These are phyloP conservation scores for Candida sanyiensis DNA, from an alignment of 805 yeast species.

Conservation along the genomic window DNA sequence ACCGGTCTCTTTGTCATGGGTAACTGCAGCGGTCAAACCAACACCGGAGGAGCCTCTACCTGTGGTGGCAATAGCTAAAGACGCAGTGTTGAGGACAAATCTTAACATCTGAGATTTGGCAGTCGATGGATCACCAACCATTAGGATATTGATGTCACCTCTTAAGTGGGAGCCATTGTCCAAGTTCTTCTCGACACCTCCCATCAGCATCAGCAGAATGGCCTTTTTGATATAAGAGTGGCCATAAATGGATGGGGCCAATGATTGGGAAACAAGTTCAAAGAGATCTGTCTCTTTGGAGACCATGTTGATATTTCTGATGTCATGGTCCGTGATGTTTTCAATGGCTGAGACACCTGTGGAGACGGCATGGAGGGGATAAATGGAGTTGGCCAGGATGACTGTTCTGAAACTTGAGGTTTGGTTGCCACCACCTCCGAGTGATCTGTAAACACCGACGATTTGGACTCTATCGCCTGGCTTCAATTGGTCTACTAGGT, in stretches of 20 bases:
- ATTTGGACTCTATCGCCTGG: slow-evolving; percentile 96
- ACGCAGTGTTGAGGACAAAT: slow-evolving; percentile 90
- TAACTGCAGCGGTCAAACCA: slow-evolving; percentile 98
- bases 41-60: slow-evolving; percentile 99
- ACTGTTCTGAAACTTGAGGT: slow-evolving; percentile 73
- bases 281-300: slow-evolving; percentile 68
- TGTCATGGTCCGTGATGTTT: slow-evolving; percentile 70
- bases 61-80: slow-evolving; percentile 94
- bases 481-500: slow-evolving; percentile 82
- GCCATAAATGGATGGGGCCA: slow-evolving; percentile 96
- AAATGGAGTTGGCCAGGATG: slow-evolving; percentile 83
- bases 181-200: slow-evolving; percentile 91
- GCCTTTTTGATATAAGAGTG: slow-evolving; percentile 89
- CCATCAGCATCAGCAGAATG: slow-evolving; percentile 80
- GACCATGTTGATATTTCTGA: slow-evolving; percentile 77
- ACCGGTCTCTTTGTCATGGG: slow-evolving; percentile 94
- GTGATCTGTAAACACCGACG: slow-evolving; percentile 88
- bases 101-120: slow-evolving; percentile 95
- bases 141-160: slow-evolving; percentile 92
- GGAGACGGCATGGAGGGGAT: slow-evolving; percentile 82
- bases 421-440: slow-evolving; percentile 61
- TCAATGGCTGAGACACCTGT: slow-evolving; percentile 73
- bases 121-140: slow-evolving; percentile 99
- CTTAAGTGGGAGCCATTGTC: slow-evolving; percentile 94
- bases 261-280: slow-evolving; percentile 72